These are phyloP conservation scores for Cynanchum wilfordii DNA, from an alignment of 257 asterid species.

Conservation along the genomic window DNA sequence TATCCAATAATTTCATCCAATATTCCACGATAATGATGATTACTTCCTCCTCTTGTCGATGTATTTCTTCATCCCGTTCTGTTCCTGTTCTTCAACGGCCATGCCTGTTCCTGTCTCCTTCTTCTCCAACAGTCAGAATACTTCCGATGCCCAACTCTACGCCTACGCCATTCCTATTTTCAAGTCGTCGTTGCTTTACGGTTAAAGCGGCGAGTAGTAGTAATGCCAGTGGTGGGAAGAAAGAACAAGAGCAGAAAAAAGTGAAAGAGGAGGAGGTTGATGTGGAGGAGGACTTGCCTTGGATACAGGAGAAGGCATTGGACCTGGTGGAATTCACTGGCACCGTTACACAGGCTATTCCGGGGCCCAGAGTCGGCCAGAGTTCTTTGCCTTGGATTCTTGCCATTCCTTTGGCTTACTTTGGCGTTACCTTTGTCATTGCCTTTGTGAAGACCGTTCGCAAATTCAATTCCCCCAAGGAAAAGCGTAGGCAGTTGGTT, in stretches of 20 bases:
- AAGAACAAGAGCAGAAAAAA: constrained; percentile 20
- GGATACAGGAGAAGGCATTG: constrained; percentile 98
- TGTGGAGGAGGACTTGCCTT: constrained; percentile 89
- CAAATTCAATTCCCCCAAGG: constrained; percentile 74
- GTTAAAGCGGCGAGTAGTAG: constrained; percentile 12
- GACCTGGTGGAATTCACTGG: constrained; percentile 94
- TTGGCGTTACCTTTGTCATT: constrained; percentile 73
- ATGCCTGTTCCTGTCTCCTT: not conserved
- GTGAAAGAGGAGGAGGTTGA: constrained; percentile 52
- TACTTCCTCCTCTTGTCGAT: not conserved
- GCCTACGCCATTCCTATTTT: not conserved
- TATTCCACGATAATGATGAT: constrained; percentile 4
- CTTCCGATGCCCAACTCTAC: not conserved
- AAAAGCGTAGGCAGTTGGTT: constrained; percentile 77
- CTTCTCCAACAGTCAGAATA: not conserved
- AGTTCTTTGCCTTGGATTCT: constrained; percentile 91
- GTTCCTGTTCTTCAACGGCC: not conserved
- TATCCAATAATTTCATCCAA: not conserved
- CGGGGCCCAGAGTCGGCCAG: constrained; percentile 89
- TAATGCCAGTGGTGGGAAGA: constrained; percentile 14
- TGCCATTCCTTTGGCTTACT: constrained; percentile 74
- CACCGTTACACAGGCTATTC: constrained; percentile 88
- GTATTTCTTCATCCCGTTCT: not conserved
- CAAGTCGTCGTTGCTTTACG: constrained; percentile 4
- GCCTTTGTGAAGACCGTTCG: constrained; percentile 76